phyloP scores from a whole-genome alignment of 1,139 yeast genomes.

The Yamadazyma trypodendri region DNA sequence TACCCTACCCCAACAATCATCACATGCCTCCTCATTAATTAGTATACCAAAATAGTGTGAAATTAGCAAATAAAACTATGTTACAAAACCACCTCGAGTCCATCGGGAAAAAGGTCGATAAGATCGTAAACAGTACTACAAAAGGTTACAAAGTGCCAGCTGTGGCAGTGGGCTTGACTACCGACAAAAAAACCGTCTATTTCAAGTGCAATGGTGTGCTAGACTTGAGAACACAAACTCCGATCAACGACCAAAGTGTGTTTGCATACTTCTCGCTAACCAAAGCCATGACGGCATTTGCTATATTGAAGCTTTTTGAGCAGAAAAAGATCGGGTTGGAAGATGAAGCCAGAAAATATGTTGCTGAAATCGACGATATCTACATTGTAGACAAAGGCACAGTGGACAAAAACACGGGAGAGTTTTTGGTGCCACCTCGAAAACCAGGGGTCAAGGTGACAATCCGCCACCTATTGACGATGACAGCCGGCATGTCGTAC shows the following conservation, averaged over 20 bases:
- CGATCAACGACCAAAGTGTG: constrained; percentile 25
- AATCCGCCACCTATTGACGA: constrained; percentile 46
- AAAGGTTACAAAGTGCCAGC: constrained; percentile 22
- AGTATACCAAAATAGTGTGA: no score
- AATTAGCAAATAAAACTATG: no score
- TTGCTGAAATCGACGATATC: constrained; percentile 42
- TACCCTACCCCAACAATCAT: no score
- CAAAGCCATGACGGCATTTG: constrained; percentile 48
- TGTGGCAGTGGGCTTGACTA: constrained; percentile 30
- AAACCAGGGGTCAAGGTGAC: constrained; percentile 42
- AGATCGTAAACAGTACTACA: constrained; percentile 15
- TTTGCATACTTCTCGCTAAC: constrained; percentile 48
- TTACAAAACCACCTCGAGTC: background rate
- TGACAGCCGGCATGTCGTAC: constrained; percentile 54
- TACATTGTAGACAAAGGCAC: constrained; percentile 39
- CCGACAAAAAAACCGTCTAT: constrained; percentile 22
- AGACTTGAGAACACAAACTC: constrained; percentile 20
- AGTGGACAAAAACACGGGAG: constrained; percentile 35
- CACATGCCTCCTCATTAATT: no score
- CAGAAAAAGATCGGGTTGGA: constrained; percentile 43
- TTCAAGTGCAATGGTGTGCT: constrained; percentile 26
- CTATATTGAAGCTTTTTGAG: constrained; percentile 45
- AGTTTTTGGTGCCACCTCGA: constrained; percentile 27
- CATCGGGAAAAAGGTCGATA: constrained; percentile 13
- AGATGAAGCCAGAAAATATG: constrained; percentile 34